phyloP scores from a whole-genome alignment of 768 basidiomycete species.

The Rhizopogon sp. region DNA sequence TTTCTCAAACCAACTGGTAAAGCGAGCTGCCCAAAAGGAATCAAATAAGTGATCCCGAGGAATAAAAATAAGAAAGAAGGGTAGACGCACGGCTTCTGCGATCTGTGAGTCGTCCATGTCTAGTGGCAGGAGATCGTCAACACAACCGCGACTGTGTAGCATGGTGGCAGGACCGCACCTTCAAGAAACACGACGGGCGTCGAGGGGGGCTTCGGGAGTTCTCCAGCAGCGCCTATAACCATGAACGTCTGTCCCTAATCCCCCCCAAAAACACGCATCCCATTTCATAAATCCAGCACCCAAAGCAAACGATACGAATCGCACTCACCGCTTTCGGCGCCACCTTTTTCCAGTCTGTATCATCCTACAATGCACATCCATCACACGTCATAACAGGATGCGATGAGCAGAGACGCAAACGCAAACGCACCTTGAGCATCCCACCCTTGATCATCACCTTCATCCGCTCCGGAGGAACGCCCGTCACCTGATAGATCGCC shows the following conservation, averaged over 20 bases:
- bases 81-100: slow-evolving; percentile 64
- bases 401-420: neutral
- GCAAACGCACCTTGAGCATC: slow-evolving; percentile 68
- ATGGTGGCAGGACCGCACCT: slow-evolving; percentile 38
- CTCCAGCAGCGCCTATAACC: slow-evolving; percentile 91
- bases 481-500: slow-evolving; percentile 73
- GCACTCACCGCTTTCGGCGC: slow-evolving; percentile 69
- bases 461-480: slow-evolving; percentile 88
- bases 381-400: neutral
- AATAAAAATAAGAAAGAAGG: neutral
- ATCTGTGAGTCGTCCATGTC: slow-evolving; percentile 85
- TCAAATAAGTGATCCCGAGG: neutral
- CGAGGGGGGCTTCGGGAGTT: slow-evolving; percentile 83
- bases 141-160: neutral
- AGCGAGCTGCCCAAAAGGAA: slow-evolving; percentile 45
- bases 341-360: slow-evolving; percentile 81
- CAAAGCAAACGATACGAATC: neutral
- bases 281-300: too few relatives aligned
- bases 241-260: slow-evolving; percentile 81
- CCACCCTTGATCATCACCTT: slow-evolving; percentile 97
- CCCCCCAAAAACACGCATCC: neutral
- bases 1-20: slow-evolving; percentile 82
- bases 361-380: slow-evolving; percentile 51
- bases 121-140: slow-evolving; percentile 17
- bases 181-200: slow-evolving; percentile 81